A percentile compares a stretch with the other conserved stretches of the same genome.
phyloP scores from a whole-genome alignment of 108 stramenopile genomes.

The Pseudonitzschia delicatissima region DNA sequence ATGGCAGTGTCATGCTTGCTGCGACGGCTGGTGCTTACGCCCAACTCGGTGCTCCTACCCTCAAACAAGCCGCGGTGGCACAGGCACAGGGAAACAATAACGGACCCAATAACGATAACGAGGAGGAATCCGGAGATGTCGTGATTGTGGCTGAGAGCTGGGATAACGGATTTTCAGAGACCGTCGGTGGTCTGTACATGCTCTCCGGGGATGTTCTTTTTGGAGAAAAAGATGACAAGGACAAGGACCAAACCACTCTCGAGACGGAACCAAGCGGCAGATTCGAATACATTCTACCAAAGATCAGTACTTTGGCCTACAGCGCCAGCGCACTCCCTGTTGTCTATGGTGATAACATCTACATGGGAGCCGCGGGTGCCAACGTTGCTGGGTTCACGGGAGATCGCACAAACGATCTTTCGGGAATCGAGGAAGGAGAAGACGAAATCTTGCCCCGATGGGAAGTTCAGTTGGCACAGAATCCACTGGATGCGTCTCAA shows the following conservation, averaged over 20 bases:
- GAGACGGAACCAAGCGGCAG: neutral
- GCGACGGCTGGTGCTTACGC: constrained; percentile 13
- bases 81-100: neutral
- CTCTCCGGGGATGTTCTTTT: neutral
- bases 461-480: constrained; percentile 12
- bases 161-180: constrained; percentile 24
- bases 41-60: constrained; percentile 21
- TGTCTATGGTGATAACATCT: constrained; percentile 23
- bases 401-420: constrained; percentile 12
- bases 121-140: constrained; percentile 7
- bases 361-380: constrained; percentile 24
- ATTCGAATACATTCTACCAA: constrained; percentile 9
- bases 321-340: constrained; percentile 25
- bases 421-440: constrained; percentile 12
- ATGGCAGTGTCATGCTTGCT: constrained; percentile 3
- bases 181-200: constrained; percentile 27
- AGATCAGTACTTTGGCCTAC: constrained; percentile 22
- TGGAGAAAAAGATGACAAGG: neutral
- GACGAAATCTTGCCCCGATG: constrained; percentile 22
- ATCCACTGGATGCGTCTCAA: constrained; percentile 23
- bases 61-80: neutral
- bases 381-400: constrained; percentile 27
- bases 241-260: neutral
- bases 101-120: too few relatives aligned
- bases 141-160: constrained; percentile 35